These are phyloP conservation scores for Cyberlindnera japonica DNA, from an alignment of 805 yeast genomes.

Conservation along the genomic window DNA sequence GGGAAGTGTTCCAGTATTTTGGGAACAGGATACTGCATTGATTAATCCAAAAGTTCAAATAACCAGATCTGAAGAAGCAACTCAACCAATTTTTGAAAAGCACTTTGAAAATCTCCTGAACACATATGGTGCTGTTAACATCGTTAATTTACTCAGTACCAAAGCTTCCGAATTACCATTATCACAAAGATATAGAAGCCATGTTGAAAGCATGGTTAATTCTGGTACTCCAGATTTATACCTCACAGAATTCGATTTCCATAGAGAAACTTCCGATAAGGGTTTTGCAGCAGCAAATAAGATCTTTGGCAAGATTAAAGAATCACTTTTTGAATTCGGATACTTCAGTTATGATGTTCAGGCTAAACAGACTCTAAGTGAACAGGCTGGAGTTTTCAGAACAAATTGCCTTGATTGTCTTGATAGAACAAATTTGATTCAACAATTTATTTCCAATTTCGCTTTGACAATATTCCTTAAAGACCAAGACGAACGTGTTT, in stretches of 20 bases:
- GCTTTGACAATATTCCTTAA: conserved; percentile 47
- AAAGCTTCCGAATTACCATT: conserved; percentile 75
- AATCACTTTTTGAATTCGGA: conserved; percentile 73
- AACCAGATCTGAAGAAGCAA: conserved; percentile 84
- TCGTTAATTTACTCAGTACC: conserved; percentile 81
- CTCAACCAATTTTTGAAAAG: conserved; percentile 55
- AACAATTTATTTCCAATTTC: conserved; percentile 73
- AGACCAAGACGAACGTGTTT: conserved; percentile 9
- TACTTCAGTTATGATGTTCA: conserved; percentile 71
- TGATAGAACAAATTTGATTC: conserved; percentile 88
- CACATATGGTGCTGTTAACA: conserved; percentile 83
- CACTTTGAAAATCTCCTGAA: conserved; percentile 64
- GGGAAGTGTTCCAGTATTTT: conserved; percentile 93
- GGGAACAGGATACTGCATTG: conserved; percentile 95
- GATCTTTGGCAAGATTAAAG: conserved; percentile 59
- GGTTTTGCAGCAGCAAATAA: conserved; percentile 82
- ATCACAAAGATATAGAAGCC: conserved; percentile 60
- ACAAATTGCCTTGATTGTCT: conserved; percentile 94
- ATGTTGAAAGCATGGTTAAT: conserved; percentile 38
- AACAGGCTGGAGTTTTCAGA: conserved; percentile 88
- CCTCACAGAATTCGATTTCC: conserved; percentile 89
- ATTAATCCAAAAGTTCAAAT: conserved; percentile 88
- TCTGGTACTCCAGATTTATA: conserved; percentile 38
- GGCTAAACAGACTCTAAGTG: conserved; percentile 51
- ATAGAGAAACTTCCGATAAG: conserved; percentile 85